Percentiles rank a stretch among this genome's conserved stretches.
phyloP scores from a whole-genome alignment of 2,329 filamentous ascomycete genomes.

The Sporothrix pseudoabietina region DNA sequence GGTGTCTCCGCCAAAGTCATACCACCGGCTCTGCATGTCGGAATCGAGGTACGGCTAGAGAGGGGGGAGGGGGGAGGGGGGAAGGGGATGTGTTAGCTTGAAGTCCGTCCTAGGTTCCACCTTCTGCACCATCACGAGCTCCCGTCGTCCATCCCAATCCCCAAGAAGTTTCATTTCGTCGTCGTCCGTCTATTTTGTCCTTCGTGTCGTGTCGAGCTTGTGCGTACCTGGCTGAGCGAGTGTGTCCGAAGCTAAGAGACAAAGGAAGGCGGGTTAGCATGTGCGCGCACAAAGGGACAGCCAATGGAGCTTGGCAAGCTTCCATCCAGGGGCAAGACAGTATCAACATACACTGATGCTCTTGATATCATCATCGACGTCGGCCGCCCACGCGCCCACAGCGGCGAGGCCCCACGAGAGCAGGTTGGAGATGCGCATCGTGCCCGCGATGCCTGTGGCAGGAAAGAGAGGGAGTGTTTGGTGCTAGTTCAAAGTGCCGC shows the following conservation, averaged over 20 bases:
- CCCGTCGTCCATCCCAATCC: constrained; percentile 6
- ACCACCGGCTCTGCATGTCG: constrained; percentile 98
- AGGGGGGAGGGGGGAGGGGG: too few relatives aligned
- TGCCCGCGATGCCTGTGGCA: constrained; percentile 23
- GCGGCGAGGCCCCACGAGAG: constrained; percentile 54
- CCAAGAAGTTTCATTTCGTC: background rate
- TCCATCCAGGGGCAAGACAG: background rate
- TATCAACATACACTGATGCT: constrained; percentile 45
- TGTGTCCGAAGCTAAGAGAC: constrained; percentile 76
- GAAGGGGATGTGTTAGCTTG: background rate
- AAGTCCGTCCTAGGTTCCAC: background rate
- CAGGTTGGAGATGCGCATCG: constrained; percentile 53
- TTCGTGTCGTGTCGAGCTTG: background rate
- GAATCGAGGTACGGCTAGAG: constrained; percentile 90
- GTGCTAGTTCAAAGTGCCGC: background rate
- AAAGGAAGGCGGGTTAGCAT: constrained; percentile 33
- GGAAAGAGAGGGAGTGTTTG: background rate
- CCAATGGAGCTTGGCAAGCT: background rate
- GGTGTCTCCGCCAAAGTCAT: constrained; percentile 96
- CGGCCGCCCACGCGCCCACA: constrained; percentile 51
- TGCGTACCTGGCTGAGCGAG: constrained; percentile 72
- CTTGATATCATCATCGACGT: constrained; percentile 52
- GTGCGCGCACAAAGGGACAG: background rate
- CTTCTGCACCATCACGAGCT: background rate
- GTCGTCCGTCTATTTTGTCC: background rate